phyloP scores from a whole-genome alignment of 1,139 yeast genomes.

The Kluyveromyces sp. region DNA sequence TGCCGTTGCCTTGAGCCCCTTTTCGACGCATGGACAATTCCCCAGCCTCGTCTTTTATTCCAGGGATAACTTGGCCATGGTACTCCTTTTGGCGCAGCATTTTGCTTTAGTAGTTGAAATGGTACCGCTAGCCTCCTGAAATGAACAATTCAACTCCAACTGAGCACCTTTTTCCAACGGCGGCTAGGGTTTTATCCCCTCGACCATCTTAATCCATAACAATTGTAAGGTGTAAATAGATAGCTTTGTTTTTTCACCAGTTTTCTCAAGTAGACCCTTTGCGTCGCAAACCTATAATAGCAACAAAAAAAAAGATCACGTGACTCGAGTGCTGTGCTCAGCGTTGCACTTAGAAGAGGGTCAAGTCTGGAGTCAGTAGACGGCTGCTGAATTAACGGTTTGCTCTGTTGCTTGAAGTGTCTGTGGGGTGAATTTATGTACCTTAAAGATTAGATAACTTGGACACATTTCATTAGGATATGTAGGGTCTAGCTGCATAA shows the following conservation, averaged over 20 bases:
- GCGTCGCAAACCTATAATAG: neutral
- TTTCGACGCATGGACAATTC: conserved; percentile 11
- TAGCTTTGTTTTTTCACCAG: neutral
- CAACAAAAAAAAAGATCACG: neutral
- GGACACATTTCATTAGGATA: too few species aligned
- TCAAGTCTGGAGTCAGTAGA: too few species aligned
- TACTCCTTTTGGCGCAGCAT: neutral
- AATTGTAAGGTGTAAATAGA: neutral
- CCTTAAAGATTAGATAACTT: too few species aligned
- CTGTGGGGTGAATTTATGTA: too few species aligned
- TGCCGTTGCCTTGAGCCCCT: neutral
- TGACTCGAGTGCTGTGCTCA: too few species aligned
- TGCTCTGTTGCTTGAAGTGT: too few species aligned
- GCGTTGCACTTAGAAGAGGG: too few species aligned
- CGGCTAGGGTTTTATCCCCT: neutral
- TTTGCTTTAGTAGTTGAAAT: neutral
- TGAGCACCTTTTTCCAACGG: neutral
- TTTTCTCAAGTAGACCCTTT: neutral
- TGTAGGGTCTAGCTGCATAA: too few species aligned
- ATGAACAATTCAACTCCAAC: neutral
- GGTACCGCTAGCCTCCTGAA: neutral
- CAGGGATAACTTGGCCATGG: conserved; percentile 15
- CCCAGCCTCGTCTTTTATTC: conserved; percentile 18
- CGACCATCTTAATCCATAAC: too few species aligned
- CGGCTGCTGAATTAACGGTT: too few species aligned